Evolutionary conservation across 805 yeast species (phyloP).

Genomic region (Hemisphaericaspora nanyangensis): DNA sequence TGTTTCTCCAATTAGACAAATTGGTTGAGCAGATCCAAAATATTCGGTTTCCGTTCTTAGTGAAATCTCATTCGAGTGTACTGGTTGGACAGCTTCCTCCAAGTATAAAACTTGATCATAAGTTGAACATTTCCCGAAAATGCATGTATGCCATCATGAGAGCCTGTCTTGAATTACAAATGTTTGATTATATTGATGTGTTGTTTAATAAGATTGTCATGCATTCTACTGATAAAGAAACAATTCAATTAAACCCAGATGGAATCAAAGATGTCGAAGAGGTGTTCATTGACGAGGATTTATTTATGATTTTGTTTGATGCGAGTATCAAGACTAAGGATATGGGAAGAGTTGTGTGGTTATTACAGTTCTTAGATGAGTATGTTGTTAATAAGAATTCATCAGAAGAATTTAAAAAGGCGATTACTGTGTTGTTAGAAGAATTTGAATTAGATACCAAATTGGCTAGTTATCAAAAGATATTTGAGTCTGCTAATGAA

Average conservation of each 20-base stretch:
- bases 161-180: slow-evolving; percentile 23
- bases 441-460: slow-evolving; percentile 5
- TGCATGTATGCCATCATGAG: slow-evolving; percentile 25
- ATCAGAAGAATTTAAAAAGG: background rate
- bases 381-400: slow-evolving; percentile 6
- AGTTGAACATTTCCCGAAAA: slow-evolving; percentile 13
- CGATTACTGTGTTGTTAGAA: background rate
- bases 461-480: slow-evolving; percentile 2
- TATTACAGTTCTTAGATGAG: slow-evolving; percentile 30
- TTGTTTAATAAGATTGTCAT: slow-evolving; percentile 29
- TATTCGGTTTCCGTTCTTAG: slow-evolving; percentile 17
- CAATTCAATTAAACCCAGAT: slow-evolving; percentile 4
- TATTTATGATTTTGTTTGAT: slow-evolving; percentile 19
- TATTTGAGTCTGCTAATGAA: background rate
- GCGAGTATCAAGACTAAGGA: slow-evolving; percentile 25
- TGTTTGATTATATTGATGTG: slow-evolving; percentile 28
- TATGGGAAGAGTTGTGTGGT: slow-evolving; percentile 32
- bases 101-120: slow-evolving; percentile 5
- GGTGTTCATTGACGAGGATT: slow-evolving; percentile 16
- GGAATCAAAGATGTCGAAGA: slow-evolving; percentile 9
- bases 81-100: slow-evolving; percentile 8
- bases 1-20: slow-evolving; percentile 23
- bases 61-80: slow-evolving; percentile 20
- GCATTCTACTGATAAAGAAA: slow-evolving; percentile 14
- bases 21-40: slow-evolving; percentile 17